These are phyloP conservation scores for Dactylellina parvicollis DNA, from an alignment of 2,329 filamentous ascomycete species.

Conservation along the genomic window DNA sequence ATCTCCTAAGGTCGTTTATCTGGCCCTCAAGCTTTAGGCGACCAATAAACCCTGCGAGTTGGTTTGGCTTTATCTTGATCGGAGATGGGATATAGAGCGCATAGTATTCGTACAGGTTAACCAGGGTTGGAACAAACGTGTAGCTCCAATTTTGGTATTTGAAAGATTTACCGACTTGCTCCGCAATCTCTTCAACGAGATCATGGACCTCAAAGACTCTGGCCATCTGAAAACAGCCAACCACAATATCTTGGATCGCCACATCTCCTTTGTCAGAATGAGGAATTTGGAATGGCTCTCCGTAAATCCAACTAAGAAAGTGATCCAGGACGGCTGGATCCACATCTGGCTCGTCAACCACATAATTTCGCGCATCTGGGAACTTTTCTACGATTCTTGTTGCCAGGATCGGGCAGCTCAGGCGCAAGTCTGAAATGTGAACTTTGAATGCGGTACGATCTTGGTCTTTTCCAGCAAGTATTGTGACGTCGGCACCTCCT, in stretches of 20 bases:
- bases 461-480: slow-evolving; percentile 2
- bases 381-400: background rate
- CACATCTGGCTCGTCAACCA: background rate
- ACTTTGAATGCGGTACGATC: background rate
- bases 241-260: background rate
- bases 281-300: slow-evolving; percentile 10
- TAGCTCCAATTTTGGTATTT: background rate
- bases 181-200: background rate
- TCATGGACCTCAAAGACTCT: background rate
- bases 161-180: slow-evolving; percentile 6
- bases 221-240: background rate
- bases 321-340: slow-evolving; percentile 21
- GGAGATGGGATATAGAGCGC: background rate
- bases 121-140: background rate
- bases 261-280: background rate
- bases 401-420: background rate
- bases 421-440: background rate
- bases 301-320: slow-evolving; percentile 30
- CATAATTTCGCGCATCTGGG: background rate
- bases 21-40: background rate
- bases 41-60: slow-evolving; percentile 1
- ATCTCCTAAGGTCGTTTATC: background rate
- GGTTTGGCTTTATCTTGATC: background rate
- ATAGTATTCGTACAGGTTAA: slow-evolving; percentile 3
- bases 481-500: slow-evolving; percentile 5